phyloP scores from a whole-genome alignment of 192 early-diverging fungal species.

The Entophlyctis luteolus region DNA sequence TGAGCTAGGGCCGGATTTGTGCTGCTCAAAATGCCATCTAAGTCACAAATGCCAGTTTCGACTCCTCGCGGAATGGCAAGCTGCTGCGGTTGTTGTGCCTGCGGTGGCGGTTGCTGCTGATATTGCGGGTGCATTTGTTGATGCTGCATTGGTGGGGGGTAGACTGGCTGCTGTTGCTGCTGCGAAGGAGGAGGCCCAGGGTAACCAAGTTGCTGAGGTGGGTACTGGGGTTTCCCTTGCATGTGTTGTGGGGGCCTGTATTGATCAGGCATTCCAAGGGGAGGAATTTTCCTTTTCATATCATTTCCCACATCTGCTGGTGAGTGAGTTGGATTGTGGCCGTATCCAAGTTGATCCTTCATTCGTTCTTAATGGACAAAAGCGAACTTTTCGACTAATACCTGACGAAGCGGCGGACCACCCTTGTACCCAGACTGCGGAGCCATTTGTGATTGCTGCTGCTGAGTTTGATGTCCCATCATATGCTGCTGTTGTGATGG shows the following conservation, averaged over 20 bases:
- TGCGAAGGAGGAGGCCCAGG: slow-evolving; percentile 39
- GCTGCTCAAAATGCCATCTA: slow-evolving; percentile 64
- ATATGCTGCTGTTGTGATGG: slow-evolving; percentile 14
- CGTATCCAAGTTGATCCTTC: neutral
- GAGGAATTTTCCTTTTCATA: slow-evolving; percentile 18
- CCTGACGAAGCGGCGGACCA: slow-evolving; percentile 11
- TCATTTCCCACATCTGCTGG: neutral
- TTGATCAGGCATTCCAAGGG: neutral
- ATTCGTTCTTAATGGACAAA: neutral
- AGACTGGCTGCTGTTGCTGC: slow-evolving; percentile 19
- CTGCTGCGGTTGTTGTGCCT: slow-evolving; percentile 7
- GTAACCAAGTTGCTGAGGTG: neutral
- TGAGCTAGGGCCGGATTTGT: slow-evolving; percentile 53
- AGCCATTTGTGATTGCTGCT: slow-evolving; percentile 9
- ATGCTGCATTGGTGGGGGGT: neutral
- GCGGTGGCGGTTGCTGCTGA: slow-evolving; percentile 1
- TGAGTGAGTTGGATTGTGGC: neutral
- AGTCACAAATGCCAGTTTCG: slow-evolving; percentile 58
- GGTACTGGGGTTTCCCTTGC: slow-evolving; percentile 15
- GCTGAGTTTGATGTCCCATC: slow-evolving; percentile 32
- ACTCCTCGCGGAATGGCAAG: neutral
- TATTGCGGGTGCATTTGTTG: neutral
- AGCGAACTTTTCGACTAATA: neutral
- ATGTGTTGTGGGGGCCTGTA: slow-evolving; percentile 21
- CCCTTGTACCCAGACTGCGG: too few relatives aligned